These are phyloP conservation scores for Boletus sensibilis DNA, from an alignment of 768 basidiomycete genomes.

Conservation along the genomic window DNA sequence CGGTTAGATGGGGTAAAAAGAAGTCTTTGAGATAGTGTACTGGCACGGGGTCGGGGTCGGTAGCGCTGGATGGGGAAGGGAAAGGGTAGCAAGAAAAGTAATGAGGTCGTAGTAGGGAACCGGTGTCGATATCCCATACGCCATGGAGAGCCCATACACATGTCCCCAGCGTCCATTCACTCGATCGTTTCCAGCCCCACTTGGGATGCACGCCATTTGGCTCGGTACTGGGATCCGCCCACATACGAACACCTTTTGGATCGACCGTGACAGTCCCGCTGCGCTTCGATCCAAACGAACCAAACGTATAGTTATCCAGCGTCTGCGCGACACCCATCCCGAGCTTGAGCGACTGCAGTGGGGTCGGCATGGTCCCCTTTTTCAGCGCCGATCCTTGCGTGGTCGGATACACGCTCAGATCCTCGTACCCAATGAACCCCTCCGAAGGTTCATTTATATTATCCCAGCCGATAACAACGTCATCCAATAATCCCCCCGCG, in stretches of 20 bases:
- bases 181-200: constrained; percentile 85
- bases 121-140: constrained; percentile 80
- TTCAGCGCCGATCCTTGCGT: constrained; percentile 72
- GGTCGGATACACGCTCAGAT: constrained; percentile 63
- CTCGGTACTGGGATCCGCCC: constrained; percentile 61
- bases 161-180: constrained; percentile 70
- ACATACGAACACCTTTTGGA: constrained; percentile 76
- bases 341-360: constrained; percentile 77
- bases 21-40: constrained; percentile 77
- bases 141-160: constrained; percentile 89
- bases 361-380: constrained; percentile 86
- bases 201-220: constrained; percentile 54
- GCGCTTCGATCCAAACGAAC: constrained; percentile 70
- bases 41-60: constrained; percentile 24
- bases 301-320: constrained; percentile 82
- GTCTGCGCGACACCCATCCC: constrained; percentile 86
- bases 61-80: not conserved
- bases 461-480: constrained; percentile 96
- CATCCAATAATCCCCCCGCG: constrained; percentile 76
- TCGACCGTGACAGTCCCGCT: constrained; percentile 79
- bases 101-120: constrained; percentile 62
- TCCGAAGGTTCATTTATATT: constrained; percentile 93
- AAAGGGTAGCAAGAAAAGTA: constrained; percentile 65
- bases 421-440: constrained; percentile 64
- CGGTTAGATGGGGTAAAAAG: constrained; percentile 70